A percentile compares a stretch with the other conserved stretches of the same genome.
Evolutionary conservation across 352 stramenopile genomes (phyloP).

Genomic region (Globisporangium barbulae): DNA sequence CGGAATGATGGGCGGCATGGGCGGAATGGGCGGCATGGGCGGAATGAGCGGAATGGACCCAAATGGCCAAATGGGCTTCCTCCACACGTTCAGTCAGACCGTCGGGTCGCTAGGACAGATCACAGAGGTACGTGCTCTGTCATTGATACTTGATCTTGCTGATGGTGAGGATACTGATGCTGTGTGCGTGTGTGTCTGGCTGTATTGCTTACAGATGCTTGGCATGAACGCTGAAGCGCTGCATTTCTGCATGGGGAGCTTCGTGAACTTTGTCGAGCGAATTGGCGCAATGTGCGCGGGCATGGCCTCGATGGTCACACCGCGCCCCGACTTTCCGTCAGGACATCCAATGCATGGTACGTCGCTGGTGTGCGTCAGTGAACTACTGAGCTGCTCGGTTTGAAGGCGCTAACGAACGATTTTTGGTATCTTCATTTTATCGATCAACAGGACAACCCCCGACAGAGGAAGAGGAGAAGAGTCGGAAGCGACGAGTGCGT

Average conservation of each 20-base stretch:
- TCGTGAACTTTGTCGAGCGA: slow-evolving; percentile 81
- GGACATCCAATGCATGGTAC: slow-evolving; percentile 72
- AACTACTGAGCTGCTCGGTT: background rate
- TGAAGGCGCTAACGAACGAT: background rate
- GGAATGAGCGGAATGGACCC: slow-evolving; percentile 47
- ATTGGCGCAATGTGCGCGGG: slow-evolving; percentile 74
- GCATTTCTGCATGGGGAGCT: slow-evolving; percentile 77
- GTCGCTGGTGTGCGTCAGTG: background rate
- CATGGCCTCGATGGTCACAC: slow-evolving; percentile 65
- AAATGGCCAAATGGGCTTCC: slow-evolving; percentile 51
- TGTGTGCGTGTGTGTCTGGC: background rate
- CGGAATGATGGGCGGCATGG: slow-evolving; percentile 21
- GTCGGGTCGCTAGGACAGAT: slow-evolving; percentile 72
- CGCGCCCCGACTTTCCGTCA: slow-evolving; percentile 56
- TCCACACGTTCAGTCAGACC: slow-evolving; percentile 66
- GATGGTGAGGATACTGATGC: background rate
- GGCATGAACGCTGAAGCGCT: slow-evolving; percentile 76
- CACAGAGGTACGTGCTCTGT: slow-evolving; percentile 39
- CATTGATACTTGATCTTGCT: background rate
- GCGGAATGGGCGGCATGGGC: slow-evolving; percentile 9
- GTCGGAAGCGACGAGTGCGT: slow-evolving; percentile 60
- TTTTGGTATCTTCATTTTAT: background rate
- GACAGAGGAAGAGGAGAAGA: slow-evolving; percentile 73
- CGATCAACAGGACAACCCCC: slow-evolving; percentile 36
- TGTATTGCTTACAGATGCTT: slow-evolving; percentile 31